A percentile compares a stretch with the other conserved stretches of the same genome.
phyloP scores from a whole-genome alignment of 306 rosid genomes.

The Phaseolus lunatus region DNA sequence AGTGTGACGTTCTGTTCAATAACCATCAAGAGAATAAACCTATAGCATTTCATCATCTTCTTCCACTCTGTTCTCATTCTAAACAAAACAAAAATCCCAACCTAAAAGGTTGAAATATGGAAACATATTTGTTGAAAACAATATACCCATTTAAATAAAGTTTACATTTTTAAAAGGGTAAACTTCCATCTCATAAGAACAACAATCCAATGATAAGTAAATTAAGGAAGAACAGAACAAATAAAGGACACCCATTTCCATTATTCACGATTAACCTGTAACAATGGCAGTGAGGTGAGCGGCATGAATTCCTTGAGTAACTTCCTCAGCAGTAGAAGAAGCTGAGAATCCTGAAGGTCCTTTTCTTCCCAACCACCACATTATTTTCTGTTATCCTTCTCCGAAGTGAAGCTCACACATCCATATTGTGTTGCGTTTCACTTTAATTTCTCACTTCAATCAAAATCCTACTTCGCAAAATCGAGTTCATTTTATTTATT shows the following conservation, averaged over 20 bases:
- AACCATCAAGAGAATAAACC: neutral
- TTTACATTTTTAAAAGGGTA: slow-evolving; percentile 1
- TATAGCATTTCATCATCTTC: neutral
- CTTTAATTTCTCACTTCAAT: neutral
- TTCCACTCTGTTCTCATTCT: neutral
- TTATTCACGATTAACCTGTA: slow-evolving; percentile 47
- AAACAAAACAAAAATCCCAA: neutral
- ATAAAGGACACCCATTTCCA: neutral
- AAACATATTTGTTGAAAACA: neutral
- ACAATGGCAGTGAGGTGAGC: slow-evolving; percentile 72
- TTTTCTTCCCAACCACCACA: slow-evolving; percentile 55
- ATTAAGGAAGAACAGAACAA: neutral
- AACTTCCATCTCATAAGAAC: neutral
- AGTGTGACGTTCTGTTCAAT: too few relatives aligned
- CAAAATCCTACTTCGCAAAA: neutral
- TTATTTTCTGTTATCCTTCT: neutral
- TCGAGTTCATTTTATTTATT: neutral
- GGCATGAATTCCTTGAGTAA: slow-evolving; percentile 60
- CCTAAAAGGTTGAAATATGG: neutral
- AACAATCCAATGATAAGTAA: neutral
- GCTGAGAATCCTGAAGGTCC: slow-evolving; percentile 64
- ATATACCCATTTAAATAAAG: slow-evolving; percentile 2
- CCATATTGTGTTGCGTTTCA: neutral
- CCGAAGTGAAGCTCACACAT: neutral
- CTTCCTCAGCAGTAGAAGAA: slow-evolving; percentile 66